Percentiles rank a stretch among this genome's conserved stretches.
phyloP scores from a whole-genome alignment of 768 basidiomycete genomes.

The Candolleomyces eurysporus region DNA sequence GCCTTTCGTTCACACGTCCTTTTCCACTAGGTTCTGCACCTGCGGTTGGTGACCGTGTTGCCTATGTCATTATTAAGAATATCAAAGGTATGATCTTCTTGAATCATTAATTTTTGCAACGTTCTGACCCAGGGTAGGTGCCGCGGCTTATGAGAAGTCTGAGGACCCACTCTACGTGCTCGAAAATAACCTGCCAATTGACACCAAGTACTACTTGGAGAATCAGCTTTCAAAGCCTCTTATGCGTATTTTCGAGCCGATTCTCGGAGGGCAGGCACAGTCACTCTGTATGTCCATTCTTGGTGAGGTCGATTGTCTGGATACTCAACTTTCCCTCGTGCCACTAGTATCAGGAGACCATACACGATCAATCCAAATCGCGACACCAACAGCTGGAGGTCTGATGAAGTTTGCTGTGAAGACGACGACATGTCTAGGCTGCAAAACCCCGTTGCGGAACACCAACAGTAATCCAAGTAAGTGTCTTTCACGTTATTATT shows the following conservation, averaged over 20 bases:
- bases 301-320: neutral
- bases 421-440: slow-evolving; percentile 91
- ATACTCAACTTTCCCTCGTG: slow-evolving; percentile 4
- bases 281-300: slow-evolving; percentile 56
- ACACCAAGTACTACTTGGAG: slow-evolving; percentile 97
- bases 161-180: slow-evolving; percentile 97
- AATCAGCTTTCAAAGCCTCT: slow-evolving; percentile 97
- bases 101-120: no score
- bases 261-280: slow-evolving; percentile 87
- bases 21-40: slow-evolving; percentile 73
- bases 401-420: slow-evolving; percentile 99
- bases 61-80: slow-evolving; percentile 97
- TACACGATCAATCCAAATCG: slow-evolving; percentile 92
- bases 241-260: slow-evolving; percentile 97
- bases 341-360: slow-evolving; percentile 89
- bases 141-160: slow-evolving; percentile 97
- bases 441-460: slow-evolving; percentile 81
- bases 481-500: slow-evolving; percentile 16
- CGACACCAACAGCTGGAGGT: slow-evolving; percentile 94
- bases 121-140: slow-evolving; percentile 46
- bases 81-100: slow-evolving; percentile 64
- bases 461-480: slow-evolving; percentile 74
- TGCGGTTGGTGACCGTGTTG: slow-evolving; percentile 96
- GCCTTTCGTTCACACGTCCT: slow-evolving; percentile 30
- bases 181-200: slow-evolving; percentile 97